Percentiles rank a stretch among this genome's conserved stretches.
phyloP scores from a whole-genome alignment of 2,329 filamentous ascomycete genomes.

The Aspergillus terreus region DNA sequence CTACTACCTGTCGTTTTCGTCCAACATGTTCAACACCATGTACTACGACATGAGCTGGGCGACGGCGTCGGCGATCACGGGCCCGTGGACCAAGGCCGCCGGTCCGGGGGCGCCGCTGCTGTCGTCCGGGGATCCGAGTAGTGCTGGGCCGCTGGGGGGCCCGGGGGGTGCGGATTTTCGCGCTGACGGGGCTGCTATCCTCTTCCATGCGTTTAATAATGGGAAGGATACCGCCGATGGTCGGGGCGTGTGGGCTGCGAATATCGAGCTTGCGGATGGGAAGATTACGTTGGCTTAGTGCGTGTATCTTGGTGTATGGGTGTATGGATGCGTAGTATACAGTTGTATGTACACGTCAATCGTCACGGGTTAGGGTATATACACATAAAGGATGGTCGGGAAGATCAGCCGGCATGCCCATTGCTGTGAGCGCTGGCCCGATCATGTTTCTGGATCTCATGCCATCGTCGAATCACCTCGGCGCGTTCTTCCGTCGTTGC shows the following conservation, averaged over 20 bases:
- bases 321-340: background rate
- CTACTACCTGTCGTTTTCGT: slow-evolving; percentile 57
- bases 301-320: background rate
- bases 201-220: slow-evolving; percentile 26
- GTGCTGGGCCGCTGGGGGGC: slow-evolving; percentile 22
- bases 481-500: slow-evolving; percentile 19
- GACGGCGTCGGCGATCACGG: slow-evolving; percentile 30
- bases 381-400: background rate
- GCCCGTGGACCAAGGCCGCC: slow-evolving; percentile 27
- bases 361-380: background rate
- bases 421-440: background rate
- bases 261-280: slow-evolving; percentile 11
- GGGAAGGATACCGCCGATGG: slow-evolving; percentile 16
- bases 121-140: slow-evolving; percentile 19
- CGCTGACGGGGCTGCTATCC: slow-evolving; percentile 17
- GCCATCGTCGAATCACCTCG: slow-evolving; percentile 18
- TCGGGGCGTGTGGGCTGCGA: slow-evolving; percentile 18
- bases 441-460: slow-evolving; percentile 5
- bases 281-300: background rate
- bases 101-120: slow-evolving; percentile 24
- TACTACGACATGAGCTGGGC: slow-evolving; percentile 57
- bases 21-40: slow-evolving; percentile 50
- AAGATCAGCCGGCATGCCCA: background rate
- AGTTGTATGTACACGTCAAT: too few relatives aligned
- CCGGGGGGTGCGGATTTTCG: slow-evolving; percentile 29